A percentile compares a stretch with the other conserved stretches of the same genome.
These are phyloP conservation scores for Chloromonas sp. DNA, from an alignment of 163 green algal species.

Conservation along the genomic window DNA sequence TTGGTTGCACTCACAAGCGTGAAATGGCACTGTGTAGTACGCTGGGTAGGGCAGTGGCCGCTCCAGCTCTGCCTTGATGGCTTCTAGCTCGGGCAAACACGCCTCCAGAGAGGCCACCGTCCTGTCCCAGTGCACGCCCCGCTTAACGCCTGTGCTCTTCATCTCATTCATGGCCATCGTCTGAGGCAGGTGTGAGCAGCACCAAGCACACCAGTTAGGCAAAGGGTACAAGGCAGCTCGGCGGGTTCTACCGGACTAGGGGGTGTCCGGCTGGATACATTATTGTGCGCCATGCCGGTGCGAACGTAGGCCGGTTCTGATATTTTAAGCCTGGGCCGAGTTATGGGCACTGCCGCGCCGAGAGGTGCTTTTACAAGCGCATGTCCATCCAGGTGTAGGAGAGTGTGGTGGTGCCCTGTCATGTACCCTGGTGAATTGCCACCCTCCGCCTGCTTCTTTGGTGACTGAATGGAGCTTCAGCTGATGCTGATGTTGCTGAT, in stretches of 20 bases:
- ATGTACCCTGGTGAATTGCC: background rate
- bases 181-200: background rate
- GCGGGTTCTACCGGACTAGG: background rate
- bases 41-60: conserved; percentile 50
- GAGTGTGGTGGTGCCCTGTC: background rate
- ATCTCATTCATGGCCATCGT: background rate
- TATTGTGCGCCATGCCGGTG: too few relatives aligned
- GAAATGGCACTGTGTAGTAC: conserved; percentile 79
- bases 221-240: background rate
- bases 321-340: too few relatives aligned
- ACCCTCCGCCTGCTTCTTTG: background rate
- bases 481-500: too few relatives aligned
- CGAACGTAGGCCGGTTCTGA: too few relatives aligned
- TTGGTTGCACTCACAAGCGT: conserved; percentile 48
- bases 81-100: conserved; percentile 13
- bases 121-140: background rate
- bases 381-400: too few relatives aligned
- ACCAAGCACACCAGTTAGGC: background rate
- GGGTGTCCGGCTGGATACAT: too few relatives aligned
- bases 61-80: conserved; percentile 46
- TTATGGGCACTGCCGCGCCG: too few relatives aligned
- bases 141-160: background rate
- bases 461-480: background rate
- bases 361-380: too few relatives aligned
- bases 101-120: background rate